Conservation (phyloP, 1,284 basidiomycete genomes). For the Ustilago sp. region DNA sequence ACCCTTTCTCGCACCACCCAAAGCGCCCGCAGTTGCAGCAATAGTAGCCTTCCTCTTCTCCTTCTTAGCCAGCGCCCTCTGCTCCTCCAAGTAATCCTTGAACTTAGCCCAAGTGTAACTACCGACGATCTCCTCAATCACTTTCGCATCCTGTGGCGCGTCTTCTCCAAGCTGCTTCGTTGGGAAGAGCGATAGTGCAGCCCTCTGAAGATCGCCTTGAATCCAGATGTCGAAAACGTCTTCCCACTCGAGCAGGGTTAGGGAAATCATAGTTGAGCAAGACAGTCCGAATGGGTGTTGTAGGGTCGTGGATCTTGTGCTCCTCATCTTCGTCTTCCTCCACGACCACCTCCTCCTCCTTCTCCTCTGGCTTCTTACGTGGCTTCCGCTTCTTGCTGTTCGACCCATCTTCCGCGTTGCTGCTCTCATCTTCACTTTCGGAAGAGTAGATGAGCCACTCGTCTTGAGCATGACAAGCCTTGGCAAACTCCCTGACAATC, state of each 20-base stretch:
- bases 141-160: slow-evolving; percentile 14
- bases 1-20: slow-evolving; percentile 30
- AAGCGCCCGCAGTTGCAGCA: slow-evolving; percentile 10
- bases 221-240: slow-evolving; percentile 92
- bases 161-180: slow-evolving; percentile 23
- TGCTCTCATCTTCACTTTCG: slow-evolving; percentile 55
- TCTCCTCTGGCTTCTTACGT: slow-evolving; percentile 12
- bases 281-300: slow-evolving; percentile 76
- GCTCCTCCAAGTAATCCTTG: slow-evolving; percentile 40
- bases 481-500: slow-evolving; percentile 92
- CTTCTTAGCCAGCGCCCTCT: slow-evolving; percentile 44
- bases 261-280: slow-evolving; percentile 93
- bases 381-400: slow-evolving; percentile 30
- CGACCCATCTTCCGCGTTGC: slow-evolving; percentile 44
- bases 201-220: slow-evolving; percentile 83
- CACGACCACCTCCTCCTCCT: not conserved
- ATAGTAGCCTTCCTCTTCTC: slow-evolving; percentile 31
- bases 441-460: slow-evolving; percentile 48
- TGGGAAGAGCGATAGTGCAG: slow-evolving; percentile 61
- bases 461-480: slow-evolving; percentile 76
- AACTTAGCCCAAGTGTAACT: slow-evolving; percentile 41
- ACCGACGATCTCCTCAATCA: slow-evolving; percentile 37
- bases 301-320: slow-evolving; percentile 51
- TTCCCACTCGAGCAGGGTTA: slow-evolving; percentile 85
- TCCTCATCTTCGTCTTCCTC: slow-evolving; percentile 36